Conservation (phyloP, 2,329 filamentous ascomycete species). For the Ilyonectria sp. region DNA sequence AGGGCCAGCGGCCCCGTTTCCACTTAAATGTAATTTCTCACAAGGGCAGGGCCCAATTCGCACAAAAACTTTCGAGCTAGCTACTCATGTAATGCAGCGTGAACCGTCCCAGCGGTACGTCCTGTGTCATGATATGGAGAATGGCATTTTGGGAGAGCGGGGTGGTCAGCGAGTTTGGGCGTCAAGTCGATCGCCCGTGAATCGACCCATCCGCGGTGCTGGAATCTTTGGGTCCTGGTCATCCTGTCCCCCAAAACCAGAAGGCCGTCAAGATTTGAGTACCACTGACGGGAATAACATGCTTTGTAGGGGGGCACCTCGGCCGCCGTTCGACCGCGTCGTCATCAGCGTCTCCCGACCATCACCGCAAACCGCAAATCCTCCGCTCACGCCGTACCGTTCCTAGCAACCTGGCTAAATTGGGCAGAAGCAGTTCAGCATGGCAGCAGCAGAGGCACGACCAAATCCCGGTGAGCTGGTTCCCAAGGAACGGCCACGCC, state of each 20-base stretch:
- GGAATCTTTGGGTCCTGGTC: slow-evolving; percentile 13
- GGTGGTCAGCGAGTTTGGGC: slow-evolving; percentile 8
- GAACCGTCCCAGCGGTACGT: slow-evolving; percentile 46
- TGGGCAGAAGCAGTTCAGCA: slow-evolving; percentile 9
- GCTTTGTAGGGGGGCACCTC: slow-evolving; percentile 2
- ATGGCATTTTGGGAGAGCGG: slow-evolving; percentile 18
- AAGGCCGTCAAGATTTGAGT: not conserved
- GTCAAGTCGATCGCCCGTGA: slow-evolving; percentile 11
- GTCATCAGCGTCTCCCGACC: not conserved
- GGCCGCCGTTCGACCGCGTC: slow-evolving; percentile 17
- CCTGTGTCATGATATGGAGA: slow-evolving; percentile 37
- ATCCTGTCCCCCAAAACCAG: slow-evolving; percentile 14
- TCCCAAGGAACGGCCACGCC: slow-evolving; percentile 23
- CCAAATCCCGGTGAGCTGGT: slow-evolving; percentile 41
- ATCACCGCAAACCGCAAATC: slow-evolving; percentile 19
- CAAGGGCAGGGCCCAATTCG: slow-evolving; percentile 14
- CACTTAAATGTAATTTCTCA: slow-evolving; percentile 32
- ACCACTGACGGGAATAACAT: slow-evolving; percentile 20
- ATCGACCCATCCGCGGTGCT: slow-evolving; percentile 26
- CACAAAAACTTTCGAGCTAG: slow-evolving; percentile 37
- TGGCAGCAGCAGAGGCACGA: slow-evolving; percentile 10
- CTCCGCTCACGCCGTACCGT: slow-evolving; percentile 15
- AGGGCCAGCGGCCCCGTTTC: slow-evolving; percentile 27
- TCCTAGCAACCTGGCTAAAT: slow-evolving; percentile 10
- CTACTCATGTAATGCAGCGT: slow-evolving; percentile 35